Evolutionary conservation across 495 filamentous ascomycete genomes (phyloP), one percentile per base, ranked within the genome.

Genomic region (Letharia columbiana): DNA sequence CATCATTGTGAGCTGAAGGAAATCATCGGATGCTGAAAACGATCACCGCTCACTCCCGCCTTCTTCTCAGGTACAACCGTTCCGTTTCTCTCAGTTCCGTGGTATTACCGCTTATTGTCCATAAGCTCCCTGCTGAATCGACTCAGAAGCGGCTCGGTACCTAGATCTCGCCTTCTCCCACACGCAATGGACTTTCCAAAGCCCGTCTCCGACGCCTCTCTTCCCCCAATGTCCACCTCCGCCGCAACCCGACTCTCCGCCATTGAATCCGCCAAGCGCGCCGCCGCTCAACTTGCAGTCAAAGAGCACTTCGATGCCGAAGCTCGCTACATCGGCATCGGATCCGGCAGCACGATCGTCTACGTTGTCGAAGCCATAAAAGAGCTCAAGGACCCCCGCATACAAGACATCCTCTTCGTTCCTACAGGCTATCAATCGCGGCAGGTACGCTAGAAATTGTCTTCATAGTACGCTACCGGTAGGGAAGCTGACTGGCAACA

Each of bases 291-390:
- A 75, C 84, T 86, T 65, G 95, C 94, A 63, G 92, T 98, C 28
- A 77, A 82, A 15, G 91, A 94, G 66, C 85, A 98, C 81, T 93
- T 96, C 77, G 80, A 83, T 54, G 79, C 86, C 60, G 70, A 81
- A 62, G 88, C 87, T 73, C 84, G 81, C 63, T 89, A 87, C 74
- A 84, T 98, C 69, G 94, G 94, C 69, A 98, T 98, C 76, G 94
- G 94, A 63, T 92, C 88, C 65, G 94, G 94, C 66, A 91, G 87
- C 62, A 98, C 94, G 2, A 91, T 98, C 44, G 86, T 95, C 71
- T 95, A 96, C 76, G 94, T 97, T 18, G 92, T 98, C 61, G 90
- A 96, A 71, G 92, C 92, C 49, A 98, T 98, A 77, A 87, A 88
- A 68, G 84, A 84, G 35, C 83, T 88, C 44, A 84, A 83, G 28